Conservation (phyloP, 768 basidiomycete genomes). For the Flagelloscypha sp. region DNA sequence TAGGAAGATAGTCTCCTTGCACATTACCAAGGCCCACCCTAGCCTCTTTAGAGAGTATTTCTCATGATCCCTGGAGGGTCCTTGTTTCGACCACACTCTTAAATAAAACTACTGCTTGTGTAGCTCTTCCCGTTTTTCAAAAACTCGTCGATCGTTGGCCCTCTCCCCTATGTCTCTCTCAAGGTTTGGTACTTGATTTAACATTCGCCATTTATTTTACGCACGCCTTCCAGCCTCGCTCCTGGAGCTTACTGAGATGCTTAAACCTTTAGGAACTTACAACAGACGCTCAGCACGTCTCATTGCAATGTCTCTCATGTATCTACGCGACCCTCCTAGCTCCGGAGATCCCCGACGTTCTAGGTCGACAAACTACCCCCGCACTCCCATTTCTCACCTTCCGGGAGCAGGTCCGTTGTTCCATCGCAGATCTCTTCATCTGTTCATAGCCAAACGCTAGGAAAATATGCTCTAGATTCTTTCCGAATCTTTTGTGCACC, state of each 20-base stretch:
- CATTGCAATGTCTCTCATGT: constrained; percentile 42
- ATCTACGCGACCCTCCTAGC: constrained; percentile 37
- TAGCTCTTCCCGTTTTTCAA: constrained; percentile 61
- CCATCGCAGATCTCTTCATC: no score
- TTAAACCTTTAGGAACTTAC: constrained; percentile 53
- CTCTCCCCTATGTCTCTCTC: constrained; percentile 42
- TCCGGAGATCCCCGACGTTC: constrained; percentile 17
- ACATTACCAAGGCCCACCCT: neutral
- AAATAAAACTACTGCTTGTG: constrained; percentile 59
- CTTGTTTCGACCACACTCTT: constrained; percentile 59
- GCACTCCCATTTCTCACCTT: constrained; percentile 46
- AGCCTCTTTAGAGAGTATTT: constrained; percentile 36
- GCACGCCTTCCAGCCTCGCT: constrained; percentile 29
- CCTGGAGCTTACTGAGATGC: constrained; percentile 32
- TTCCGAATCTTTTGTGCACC: constrained; percentile 61
- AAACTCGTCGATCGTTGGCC: constrained; percentile 49
- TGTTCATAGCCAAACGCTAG: no score
- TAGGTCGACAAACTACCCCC: constrained; percentile 27
- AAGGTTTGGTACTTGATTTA: constrained; percentile 31
- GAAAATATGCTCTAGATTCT: constrained; percentile 74
- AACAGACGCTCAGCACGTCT: constrained; percentile 50
- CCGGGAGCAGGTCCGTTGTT: constrained; percentile 57
- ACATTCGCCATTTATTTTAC: neutral
- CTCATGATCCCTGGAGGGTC: constrained; percentile 59
- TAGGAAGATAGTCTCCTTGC: constrained; percentile 7